Evolutionary conservation across 2,329 filamentous ascomycete genomes (phyloP).

Genomic region (Fonsecaea pugnacius): DNA sequence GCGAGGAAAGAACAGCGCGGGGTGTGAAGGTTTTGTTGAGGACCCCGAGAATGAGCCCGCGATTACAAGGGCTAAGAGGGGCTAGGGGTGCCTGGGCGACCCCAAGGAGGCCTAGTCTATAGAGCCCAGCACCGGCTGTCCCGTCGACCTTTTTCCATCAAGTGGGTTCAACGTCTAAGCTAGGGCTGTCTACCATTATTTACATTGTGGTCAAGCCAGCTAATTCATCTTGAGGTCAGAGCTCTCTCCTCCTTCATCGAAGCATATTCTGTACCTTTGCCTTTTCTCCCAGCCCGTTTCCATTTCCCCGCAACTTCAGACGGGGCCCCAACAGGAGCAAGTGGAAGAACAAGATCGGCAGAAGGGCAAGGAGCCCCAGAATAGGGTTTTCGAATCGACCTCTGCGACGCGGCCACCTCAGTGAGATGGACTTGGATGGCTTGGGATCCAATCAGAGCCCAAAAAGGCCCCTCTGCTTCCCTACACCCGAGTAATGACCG

Average conservation of each 20-base stretch:
- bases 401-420: constrained; percentile 16
- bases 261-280: neutral
- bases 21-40: constrained; percentile 17
- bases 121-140: neutral
- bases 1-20: constrained; percentile 15
- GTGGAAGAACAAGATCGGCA: constrained; percentile 8
- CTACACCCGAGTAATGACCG: constrained; percentile 27
- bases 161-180: neutral
- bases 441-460: constrained; percentile 5
- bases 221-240: neutral
- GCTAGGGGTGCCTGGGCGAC: constrained; percentile 2
- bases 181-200: neutral
- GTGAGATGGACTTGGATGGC: neutral
- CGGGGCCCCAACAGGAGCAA: constrained; percentile 1
- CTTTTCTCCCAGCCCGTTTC: constrained; percentile 21
- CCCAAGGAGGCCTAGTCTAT: neutral
- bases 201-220: neutral
- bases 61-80: neutral
- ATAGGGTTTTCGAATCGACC: constrained; percentile 19
- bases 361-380: neutral
- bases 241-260: neutral
- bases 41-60: constrained; percentile 8
- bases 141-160: neutral
- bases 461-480: constrained; percentile 10
- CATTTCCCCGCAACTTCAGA: constrained; percentile 26